Percentiles rank a stretch among this genome's conserved stretches.
Evolutionary conservation across 352 stramenopile species (phyloP).

Genomic region (Peronospora farinosa): DNA sequence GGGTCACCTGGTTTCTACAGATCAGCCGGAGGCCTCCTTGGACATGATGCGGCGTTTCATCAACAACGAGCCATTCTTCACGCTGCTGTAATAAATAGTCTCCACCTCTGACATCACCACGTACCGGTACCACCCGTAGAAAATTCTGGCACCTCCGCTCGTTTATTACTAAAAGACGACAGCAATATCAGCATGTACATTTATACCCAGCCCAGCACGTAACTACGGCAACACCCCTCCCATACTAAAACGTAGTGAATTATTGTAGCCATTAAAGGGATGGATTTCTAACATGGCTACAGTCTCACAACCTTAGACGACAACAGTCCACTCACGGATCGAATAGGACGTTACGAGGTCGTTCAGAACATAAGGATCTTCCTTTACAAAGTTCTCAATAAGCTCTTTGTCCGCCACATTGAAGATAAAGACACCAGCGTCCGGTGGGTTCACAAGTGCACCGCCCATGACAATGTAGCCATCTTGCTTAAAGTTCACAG

Average conservation of each 20-base stretch:
- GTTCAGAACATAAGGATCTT: conserved; percentile 70
- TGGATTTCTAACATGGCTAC: not conserved
- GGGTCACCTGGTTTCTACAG: conserved; percentile 61
- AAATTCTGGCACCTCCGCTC: not conserved
- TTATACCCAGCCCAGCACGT: conserved; percentile 6
- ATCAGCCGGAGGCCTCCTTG: conserved; percentile 62
- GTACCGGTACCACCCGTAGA: conserved; percentile 9
- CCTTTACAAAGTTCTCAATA: conserved; percentile 59
- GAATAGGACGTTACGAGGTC: conserved; percentile 57
- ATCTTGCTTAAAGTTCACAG: conserved; percentile 42
- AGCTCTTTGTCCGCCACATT: conserved; percentile 43
- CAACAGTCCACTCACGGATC: conserved; percentile 73
- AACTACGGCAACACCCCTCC: conserved; percentile 11
- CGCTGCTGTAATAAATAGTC: conserved; percentile 23
- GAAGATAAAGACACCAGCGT: conserved; percentile 63
- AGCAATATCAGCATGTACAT: not conserved
- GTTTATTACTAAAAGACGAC: not conserved
- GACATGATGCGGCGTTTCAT: conserved; percentile 83
- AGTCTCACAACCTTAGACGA: conserved; percentile 27
- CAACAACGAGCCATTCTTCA: conserved; percentile 38
- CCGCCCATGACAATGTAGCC: conserved; percentile 64
- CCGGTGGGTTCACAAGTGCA: conserved; percentile 56
- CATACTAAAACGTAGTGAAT: not conserved
- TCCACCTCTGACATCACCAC: not conserved
- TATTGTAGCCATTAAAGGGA: too few relatives aligned